Base-by-base conservation (phyloP, 192 early-diverging fungal genomes). In the Rhizophagus clarus region DNA sequence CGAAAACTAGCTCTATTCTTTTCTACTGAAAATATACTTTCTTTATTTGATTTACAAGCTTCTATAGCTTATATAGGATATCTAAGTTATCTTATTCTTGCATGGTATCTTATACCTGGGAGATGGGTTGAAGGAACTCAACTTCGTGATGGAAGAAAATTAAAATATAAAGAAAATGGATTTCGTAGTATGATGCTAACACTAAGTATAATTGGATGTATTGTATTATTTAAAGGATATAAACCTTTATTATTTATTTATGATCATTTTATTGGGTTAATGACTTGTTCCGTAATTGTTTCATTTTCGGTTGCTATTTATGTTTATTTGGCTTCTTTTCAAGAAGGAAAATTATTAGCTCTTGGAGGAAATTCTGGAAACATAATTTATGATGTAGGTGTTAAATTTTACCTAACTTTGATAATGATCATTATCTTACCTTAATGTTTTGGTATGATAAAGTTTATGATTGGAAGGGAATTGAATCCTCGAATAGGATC, bases 391-490 rank as follows among this genome's bases (percentile, higher is more conserved):
- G 96, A 98, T 77, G 89, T 89, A 85, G 79, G 85, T 70, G 22
- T 17, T 11, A 15, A 45, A 22, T 28, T 61, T 29, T 40, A 40
- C 37, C 0, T 40, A 9, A 40, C 37, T 40, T n/a, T 40, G 37
- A 7, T 0, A 40, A 40, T 40, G 8, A 40, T 40, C 37, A 5
- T 40, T 40, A 40, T 40, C 17, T 56, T 56, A 64, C n/a, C 8
- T 64, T 64, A 45, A 11, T 29, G 4, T 24, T 28, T 64, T 15
- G 82, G 95, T 42, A 95, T 95, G 8, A 47, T n/a, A 40, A 80
- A 90, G 86, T 98, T 95, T 80, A 97, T 95, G 83, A 97, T 99
- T 56, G 97, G 97, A 11, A 90, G 97, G 76, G 97, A 99, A 83
- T 88, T 99, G 74, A 99, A 99, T 85, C 97, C 97, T 69, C 92